phyloP scores from a whole-genome alignment of 2,329 filamentous ascomycete species.

The Capronia americana region DNA sequence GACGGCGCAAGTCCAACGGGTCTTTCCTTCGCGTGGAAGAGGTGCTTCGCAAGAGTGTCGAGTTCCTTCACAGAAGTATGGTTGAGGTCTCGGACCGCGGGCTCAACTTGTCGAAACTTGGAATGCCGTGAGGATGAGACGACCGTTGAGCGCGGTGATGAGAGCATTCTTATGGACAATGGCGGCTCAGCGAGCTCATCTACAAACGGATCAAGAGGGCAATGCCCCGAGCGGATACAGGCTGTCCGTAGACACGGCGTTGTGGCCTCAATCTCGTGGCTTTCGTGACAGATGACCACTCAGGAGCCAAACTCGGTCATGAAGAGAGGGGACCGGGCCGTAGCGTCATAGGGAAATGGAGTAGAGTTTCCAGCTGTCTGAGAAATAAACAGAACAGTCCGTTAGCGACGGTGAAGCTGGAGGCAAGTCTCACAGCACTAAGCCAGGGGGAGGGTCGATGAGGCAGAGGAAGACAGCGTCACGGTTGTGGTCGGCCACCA shows the following conservation, averaged over 20 bases:
- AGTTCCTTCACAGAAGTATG: slow-evolving; percentile 17
- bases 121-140: slow-evolving; percentile 24
- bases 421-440: slow-evolving; percentile 32
- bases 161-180: slow-evolving; percentile 35
- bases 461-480: slow-evolving; percentile 29
- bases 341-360: slow-evolving; percentile 44
- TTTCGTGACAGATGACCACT: slow-evolving; percentile 32
- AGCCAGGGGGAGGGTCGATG: slow-evolving; percentile 22
- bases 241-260: slow-evolving; percentile 6
- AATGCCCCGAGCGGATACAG: slow-evolving; percentile 12
- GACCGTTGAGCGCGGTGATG: slow-evolving; percentile 23
- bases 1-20: slow-evolving; percentile 18
- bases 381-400: slow-evolving; percentile 40
- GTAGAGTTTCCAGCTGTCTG: slow-evolving; percentile 44
- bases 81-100: slow-evolving; percentile 22
- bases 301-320: slow-evolving; percentile 23
- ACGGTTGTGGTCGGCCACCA: slow-evolving; percentile 32
- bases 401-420: slow-evolving; percentile 34
- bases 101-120: slow-evolving; percentile 21
- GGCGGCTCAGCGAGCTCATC: slow-evolving; percentile 8
- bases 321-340: slow-evolving; percentile 36
- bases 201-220: slow-evolving; percentile 13
- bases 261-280: slow-evolving; percentile 33
- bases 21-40: slow-evolving; percentile 13
- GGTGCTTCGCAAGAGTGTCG: slow-evolving; percentile 5